Conservation (phyloP, 208 protist genomes). For the Leishmania turanica region DNA sequence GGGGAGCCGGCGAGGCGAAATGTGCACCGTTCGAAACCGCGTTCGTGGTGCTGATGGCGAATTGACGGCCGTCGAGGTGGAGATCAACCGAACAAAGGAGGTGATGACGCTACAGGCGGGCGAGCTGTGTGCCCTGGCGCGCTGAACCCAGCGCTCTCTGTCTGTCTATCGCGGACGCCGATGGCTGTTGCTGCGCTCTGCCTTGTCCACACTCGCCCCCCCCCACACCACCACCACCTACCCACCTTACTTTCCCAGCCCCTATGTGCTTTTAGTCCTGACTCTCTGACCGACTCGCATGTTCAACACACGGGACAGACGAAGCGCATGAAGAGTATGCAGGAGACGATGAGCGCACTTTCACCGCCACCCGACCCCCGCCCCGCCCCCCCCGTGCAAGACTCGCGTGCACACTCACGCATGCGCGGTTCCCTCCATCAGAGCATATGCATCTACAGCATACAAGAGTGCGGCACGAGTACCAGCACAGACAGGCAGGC, state of each 20-base stretch:
- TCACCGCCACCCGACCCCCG: not conserved
- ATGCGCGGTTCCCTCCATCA: not conserved
- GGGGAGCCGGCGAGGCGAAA: conserved; percentile 57
- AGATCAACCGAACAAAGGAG: conserved; percentile 37
- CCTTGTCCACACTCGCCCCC: not conserved
- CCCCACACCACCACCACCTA: not conserved
- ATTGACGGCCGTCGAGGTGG: conserved; percentile 52
- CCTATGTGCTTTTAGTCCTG: not conserved
- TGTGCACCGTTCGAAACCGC: conserved; percentile 52
- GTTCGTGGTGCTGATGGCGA: conserved; percentile 40
- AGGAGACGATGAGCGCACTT: not conserved
- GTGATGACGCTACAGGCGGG: conserved; percentile 47
- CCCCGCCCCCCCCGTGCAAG: not conserved
- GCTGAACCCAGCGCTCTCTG: not conserved
- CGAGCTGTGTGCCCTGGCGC: conserved; percentile 52
- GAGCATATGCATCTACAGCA: not conserved
- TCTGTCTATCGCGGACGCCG: not conserved
- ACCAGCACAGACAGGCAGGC: not conserved
- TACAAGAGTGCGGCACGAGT: not conserved
- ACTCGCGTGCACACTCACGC: not conserved
- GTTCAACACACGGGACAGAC: not conserved
- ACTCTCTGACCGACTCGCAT: not conserved
- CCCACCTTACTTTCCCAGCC: not conserved
- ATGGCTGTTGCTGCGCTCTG: not conserved
- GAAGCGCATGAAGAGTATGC: not conserved